phyloP scores from a whole-genome alignment of 306 rosid genomes.

The Vigna mungo region DNA sequence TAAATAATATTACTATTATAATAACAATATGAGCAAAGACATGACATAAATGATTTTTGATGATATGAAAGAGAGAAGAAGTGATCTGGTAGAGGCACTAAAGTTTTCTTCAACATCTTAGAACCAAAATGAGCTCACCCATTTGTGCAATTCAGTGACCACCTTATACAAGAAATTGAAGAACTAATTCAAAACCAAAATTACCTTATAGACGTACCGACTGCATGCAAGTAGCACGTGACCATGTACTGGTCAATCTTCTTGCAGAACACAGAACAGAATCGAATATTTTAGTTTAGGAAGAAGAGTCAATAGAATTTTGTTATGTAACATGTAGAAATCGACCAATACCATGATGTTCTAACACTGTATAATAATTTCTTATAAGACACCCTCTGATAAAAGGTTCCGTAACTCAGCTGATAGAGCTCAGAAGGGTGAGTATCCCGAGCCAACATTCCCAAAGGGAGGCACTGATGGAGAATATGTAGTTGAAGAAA shows the following conservation, averaged over 20 bases:
- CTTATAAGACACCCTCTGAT: background rate
- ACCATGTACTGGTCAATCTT: background rate
- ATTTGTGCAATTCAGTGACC: slow-evolving; percentile 37
- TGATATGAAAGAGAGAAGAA: slow-evolving; percentile 28
- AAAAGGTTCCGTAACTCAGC: slow-evolving; percentile 3
- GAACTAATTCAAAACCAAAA: slow-evolving; percentile 30
- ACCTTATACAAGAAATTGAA: slow-evolving; percentile 21
- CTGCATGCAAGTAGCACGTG: slow-evolving; percentile 46
- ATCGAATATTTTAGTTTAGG: background rate
- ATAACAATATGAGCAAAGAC: background rate
- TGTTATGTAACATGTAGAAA: background rate
- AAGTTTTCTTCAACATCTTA: background rate
- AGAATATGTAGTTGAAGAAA: slow-evolving; percentile 59
- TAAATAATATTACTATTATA: background rate
- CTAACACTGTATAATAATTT: background rate
- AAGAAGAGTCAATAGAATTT: background rate
- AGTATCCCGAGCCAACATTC: slow-evolving; percentile 71
- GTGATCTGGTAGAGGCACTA: background rate
- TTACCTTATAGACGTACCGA: slow-evolving; percentile 21
- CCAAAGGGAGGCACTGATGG: slow-evolving; percentile 68
- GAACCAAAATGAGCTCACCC: slow-evolving; percentile 34
- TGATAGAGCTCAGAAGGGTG: slow-evolving; percentile 47
- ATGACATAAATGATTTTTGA: background rate
- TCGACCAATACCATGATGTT: background rate
- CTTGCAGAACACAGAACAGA: background rate